Evolutionary conservation across 1,284 basidiomycete genomes (phyloP).

Genomic region (Anthracocystis panici-leucophaei): DNA sequence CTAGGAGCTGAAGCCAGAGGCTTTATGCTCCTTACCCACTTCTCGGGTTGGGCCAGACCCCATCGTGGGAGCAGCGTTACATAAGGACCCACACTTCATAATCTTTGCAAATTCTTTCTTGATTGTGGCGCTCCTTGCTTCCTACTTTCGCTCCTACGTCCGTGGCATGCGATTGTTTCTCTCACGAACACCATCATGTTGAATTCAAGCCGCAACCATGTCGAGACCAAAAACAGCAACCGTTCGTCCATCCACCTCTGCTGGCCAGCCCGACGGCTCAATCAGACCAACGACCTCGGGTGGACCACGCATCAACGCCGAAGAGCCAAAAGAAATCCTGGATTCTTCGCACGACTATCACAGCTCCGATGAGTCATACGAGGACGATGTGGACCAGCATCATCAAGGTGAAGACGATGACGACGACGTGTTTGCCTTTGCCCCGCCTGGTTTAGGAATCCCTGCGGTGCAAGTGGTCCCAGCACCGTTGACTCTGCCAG

Average conservation of each 20-base stretch:
- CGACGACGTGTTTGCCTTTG: constrained; percentile 48
- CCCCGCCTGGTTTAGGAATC: constrained; percentile 26
- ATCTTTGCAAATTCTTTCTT: too few species aligned
- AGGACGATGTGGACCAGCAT: constrained; percentile 5
- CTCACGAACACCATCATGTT: too few species aligned
- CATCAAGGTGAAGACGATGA: constrained; percentile 27
- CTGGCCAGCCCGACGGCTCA: constrained; percentile 9
- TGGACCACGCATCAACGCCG: not conserved
- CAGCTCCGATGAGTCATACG: constrained; percentile 6
- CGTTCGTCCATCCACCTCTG: constrained; percentile 20
- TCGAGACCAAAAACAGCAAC: constrained; percentile 28
- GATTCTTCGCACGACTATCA: not conserved
- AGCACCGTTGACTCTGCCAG: constrained; percentile 2
- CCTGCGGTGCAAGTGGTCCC: constrained; percentile 24
- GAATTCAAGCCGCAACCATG: constrained; percentile 9
- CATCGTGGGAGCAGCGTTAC: too few species aligned
- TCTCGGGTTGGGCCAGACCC: too few species aligned
- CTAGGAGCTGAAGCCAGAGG: too few species aligned
- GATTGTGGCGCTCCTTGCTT: too few species aligned
- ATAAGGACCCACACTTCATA: constrained; percentile 10
- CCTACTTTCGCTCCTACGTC: too few species aligned
- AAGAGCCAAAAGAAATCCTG: not conserved
- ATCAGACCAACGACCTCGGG: constrained; percentile 15
- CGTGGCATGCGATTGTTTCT: too few species aligned
- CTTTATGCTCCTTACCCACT: too few species aligned